Evolutionary conservation across 768 basidiomycete genomes (phyloP).

Genomic region (Russula foetens): DNA sequence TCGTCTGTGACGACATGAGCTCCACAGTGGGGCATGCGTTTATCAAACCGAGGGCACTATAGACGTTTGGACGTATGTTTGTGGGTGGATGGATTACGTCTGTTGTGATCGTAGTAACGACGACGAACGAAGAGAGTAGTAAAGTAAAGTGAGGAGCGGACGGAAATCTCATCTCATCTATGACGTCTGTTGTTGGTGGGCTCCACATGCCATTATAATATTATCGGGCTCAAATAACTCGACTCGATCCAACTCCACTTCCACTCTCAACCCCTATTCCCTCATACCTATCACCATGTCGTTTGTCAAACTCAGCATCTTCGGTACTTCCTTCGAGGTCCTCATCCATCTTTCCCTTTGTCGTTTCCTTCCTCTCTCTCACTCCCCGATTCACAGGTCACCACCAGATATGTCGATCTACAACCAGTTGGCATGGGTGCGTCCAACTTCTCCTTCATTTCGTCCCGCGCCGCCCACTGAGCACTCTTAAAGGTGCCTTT

Average conservation of each 20-base stretch:
- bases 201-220: no score
- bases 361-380: neutral
- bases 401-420: constrained; percentile 97
- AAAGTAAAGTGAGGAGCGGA: neutral
- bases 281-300: constrained; percentile 45
- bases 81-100: neutral
- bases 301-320: constrained; percentile 97
- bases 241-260: neutral
- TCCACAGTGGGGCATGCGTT: neutral
- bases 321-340: constrained; percentile 96
- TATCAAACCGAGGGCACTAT: neutral
- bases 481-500: constrained; percentile 63
- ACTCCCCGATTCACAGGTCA: constrained; percentile 50
- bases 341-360: constrained; percentile 18
- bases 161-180: neutral
- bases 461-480: neutral
- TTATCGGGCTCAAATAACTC: neutral
- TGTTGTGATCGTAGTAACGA: neutral
- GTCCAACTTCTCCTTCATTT: constrained; percentile 25
- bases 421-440: constrained; percentile 99
- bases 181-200: neutral
- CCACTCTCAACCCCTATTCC: constrained; percentile 1
- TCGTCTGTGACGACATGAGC: constrained; percentile 7
- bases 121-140: neutral
- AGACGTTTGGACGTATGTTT: neutral